Conservation (phyloP, 2,329 filamentous ascomycete species). For the Claviceps pusilla region DNA sequence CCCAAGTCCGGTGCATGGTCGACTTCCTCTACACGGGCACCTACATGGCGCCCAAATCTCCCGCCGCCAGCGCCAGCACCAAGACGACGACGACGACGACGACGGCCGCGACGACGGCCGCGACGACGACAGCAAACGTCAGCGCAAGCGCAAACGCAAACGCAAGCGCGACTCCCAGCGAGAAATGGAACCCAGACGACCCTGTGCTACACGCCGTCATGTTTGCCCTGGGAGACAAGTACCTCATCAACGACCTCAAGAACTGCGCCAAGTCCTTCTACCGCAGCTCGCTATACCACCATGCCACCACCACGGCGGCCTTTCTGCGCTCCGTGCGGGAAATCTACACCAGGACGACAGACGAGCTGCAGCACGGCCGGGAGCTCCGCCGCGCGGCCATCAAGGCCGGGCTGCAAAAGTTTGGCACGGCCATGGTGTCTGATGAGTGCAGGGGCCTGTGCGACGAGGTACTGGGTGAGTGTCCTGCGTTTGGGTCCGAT, state of each 20-base stretch:
- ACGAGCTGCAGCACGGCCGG: background rate
- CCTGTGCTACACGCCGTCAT: conserved; percentile 1
- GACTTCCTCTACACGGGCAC: conserved; percentile 1
- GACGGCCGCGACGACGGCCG: background rate
- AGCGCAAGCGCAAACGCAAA: background rate
- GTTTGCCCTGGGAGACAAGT: background rate
- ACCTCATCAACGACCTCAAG: background rate
- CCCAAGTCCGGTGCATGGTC: background rate
- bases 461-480: background rate
- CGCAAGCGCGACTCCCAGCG: background rate
- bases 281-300: background rate
- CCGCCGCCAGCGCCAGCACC: background rate
- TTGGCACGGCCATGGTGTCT: background rate
- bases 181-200: background rate
- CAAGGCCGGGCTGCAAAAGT: background rate
- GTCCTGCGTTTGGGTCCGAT: background rate
- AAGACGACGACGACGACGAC: background rate
- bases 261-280: background rate
- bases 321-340: background rate
- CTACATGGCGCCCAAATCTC: background rate
- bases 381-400: background rate
- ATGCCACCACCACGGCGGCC: background rate
- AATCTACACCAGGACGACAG: background rate
- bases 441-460: background rate
- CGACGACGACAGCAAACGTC: no score